Percentiles rank a stretch among this genome's conserved stretches.
Conservation (phyloP, 805 yeast species). For the Candida easanensis region DNA sequence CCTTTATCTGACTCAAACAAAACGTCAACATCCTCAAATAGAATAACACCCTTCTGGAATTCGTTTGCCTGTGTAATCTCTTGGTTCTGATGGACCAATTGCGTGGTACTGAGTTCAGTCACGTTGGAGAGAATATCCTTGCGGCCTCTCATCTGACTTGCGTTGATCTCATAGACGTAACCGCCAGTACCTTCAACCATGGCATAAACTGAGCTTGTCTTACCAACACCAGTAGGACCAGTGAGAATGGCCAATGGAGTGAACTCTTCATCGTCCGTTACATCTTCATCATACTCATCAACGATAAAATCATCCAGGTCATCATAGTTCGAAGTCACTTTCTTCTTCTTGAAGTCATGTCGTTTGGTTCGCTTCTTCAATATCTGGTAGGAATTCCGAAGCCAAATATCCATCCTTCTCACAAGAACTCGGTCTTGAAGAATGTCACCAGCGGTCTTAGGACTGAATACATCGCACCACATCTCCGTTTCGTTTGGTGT, state of each 20-base stretch:
- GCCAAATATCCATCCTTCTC: constrained; percentile 29
- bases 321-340: constrained; percentile 18
- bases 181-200: constrained; percentile 60
- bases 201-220: constrained; percentile 70
- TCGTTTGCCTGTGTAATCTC: constrained; percentile 13
- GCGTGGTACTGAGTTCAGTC: constrained; percentile 81
- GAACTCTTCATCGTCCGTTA: constrained; percentile 33
- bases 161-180: constrained; percentile 77
- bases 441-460: constrained; percentile 29
- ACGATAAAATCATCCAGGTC: constrained; percentile 35
- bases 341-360: constrained; percentile 29
- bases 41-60: constrained; percentile 61
- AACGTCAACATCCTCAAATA: constrained; percentile 85
- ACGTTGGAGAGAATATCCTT: constrained; percentile 64
- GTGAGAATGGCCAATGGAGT: constrained; percentile 62
- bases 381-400: constrained; percentile 31
- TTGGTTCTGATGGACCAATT: constrained; percentile 56
- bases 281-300: constrained; percentile 16
- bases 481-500: constrained; percentile 4
- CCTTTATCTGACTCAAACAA: constrained; percentile 70
- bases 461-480: constrained; percentile 33
- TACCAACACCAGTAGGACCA: constrained; percentile 78
- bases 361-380: constrained; percentile 34
- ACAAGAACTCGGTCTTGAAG: constrained; percentile 27
- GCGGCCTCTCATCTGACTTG: constrained; percentile 69